Conservation (phyloP, 225 moss, liverwort and hornwort species). For the Neckera pumila region DNA sequence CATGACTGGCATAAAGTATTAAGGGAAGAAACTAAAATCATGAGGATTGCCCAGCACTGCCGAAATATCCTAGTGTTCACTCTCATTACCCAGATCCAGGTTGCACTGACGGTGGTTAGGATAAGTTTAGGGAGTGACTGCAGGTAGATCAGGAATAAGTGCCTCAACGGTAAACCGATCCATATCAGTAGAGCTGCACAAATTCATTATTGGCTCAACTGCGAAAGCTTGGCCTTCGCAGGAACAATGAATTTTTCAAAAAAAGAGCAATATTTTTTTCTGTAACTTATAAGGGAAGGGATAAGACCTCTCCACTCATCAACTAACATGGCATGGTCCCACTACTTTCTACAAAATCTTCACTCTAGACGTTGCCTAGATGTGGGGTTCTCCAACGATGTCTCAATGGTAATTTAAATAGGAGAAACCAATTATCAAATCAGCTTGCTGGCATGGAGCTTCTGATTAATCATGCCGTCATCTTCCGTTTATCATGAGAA, state of each 20-base stretch:
- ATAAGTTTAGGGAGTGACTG: not conserved
- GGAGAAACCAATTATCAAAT: conserved; percentile 22
- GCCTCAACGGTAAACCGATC: not conserved
- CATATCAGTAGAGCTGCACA: not conserved
- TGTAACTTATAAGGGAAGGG: not conserved
- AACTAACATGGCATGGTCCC: not conserved
- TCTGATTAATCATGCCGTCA: conserved; percentile 30
- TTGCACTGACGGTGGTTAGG: not conserved
- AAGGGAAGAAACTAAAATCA: not conserved
- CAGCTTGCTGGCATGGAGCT: not conserved
- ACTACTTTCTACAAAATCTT: conserved; percentile 73
- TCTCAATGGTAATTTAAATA: not conserved
- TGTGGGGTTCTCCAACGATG: conserved; percentile 26
- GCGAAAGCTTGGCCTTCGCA: conserved; percentile 16
- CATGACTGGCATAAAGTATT: not conserved
- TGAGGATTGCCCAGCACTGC: not conserved
- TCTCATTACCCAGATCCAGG: not conserved
- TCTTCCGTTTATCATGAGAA: conserved; percentile 22
- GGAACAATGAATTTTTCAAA: conserved; percentile 22
- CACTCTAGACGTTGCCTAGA: conserved; percentile 62
- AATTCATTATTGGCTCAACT: conserved; percentile 17
- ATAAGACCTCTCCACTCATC: conserved; percentile 3
- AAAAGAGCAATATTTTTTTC: not conserved
- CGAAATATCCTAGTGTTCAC: not conserved
- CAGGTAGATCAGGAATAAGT: not conserved